Evolutionary conservation across 345 rosid genomes (phyloP).

Genomic region (Ceriops decandra): DNA sequence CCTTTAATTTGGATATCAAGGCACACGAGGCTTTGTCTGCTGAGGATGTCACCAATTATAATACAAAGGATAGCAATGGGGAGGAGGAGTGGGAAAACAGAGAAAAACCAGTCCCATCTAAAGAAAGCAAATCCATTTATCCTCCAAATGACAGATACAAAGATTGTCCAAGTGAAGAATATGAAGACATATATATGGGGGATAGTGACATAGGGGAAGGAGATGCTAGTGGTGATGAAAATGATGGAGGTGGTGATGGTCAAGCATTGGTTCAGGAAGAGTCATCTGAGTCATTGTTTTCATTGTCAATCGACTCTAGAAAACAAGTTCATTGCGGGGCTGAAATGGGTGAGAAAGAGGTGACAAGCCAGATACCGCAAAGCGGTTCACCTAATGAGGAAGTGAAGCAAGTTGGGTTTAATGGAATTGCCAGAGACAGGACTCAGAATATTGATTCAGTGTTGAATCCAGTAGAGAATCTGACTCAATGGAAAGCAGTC

Average conservation of each 20-base stretch:
- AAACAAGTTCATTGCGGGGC: constrained; percentile 17
- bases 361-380: constrained; percentile 23
- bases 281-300: constrained; percentile 63
- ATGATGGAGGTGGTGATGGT: not conserved
- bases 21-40: not conserved
- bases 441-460: constrained; percentile 5
- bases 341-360: constrained; percentile 31
- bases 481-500: constrained; percentile 11
- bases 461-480: constrained; percentile 21
- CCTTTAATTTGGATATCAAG: constrained; percentile 8
- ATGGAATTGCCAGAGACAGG: not conserved
- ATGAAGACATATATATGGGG: constrained; percentile 6
- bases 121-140: constrained; percentile 2
- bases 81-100: not conserved
- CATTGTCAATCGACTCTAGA: constrained; percentile 55
- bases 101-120: constrained; percentile 2
- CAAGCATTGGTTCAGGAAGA: constrained; percentile 34
- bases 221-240: not conserved
- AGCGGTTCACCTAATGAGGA: not conserved
- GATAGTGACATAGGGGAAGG: constrained; percentile 3
- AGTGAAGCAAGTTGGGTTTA: not conserved
- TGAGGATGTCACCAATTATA: not conserved
- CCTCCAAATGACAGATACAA: constrained; percentile 8
- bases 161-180: constrained; percentile 1
- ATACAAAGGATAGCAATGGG: not conserved